Percentiles rank a stretch among this genome's conserved stretches.
These are phyloP conservation scores for Cladophialophora bantiana DNA, from an alignment of 2,329 filamentous ascomycete genomes.

Conservation along the genomic window DNA sequence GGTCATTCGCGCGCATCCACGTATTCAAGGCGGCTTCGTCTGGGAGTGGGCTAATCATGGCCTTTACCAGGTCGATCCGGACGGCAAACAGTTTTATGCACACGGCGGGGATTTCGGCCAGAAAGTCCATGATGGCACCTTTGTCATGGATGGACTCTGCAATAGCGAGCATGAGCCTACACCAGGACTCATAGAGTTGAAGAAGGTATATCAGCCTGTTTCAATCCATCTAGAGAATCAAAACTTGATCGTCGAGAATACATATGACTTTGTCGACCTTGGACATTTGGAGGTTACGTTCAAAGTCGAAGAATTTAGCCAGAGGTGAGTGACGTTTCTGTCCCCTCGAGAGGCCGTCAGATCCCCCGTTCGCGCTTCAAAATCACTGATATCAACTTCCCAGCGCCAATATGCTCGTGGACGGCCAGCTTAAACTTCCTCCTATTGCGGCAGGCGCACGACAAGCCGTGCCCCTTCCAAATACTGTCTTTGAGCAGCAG, in stretches of 20 bases:
- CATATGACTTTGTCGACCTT: slow-evolving; percentile 33
- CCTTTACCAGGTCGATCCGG: slow-evolving; percentile 47
- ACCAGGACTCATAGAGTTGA: slow-evolving; percentile 63
- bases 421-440: slow-evolving; percentile 24
- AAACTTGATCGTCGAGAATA: slow-evolving; percentile 46
- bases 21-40: slow-evolving; percentile 71
- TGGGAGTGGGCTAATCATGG: slow-evolving; percentile 73
- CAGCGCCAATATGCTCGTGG: slow-evolving; percentile 17
- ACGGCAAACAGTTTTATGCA: slow-evolving; percentile 58
- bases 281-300: slow-evolving; percentile 43
- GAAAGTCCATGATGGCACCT: slow-evolving; percentile 65
- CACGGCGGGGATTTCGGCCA: slow-evolving; percentile 71
- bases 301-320: slow-evolving; percentile 53
- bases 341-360: background rate
- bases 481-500: slow-evolving; percentile 8
- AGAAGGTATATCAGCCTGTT: slow-evolving; percentile 66
- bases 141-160: slow-evolving; percentile 68
- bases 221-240: slow-evolving; percentile 57
- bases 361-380: background rate
- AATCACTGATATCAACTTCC: background rate
- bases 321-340: slow-evolving; percentile 47
- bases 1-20: slow-evolving; percentile 65
- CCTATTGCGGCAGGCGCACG: slow-evolving; percentile 42
- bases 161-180: slow-evolving; percentile 63
- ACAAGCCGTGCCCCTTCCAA: slow-evolving; percentile 28